Evolutionary conservation across 306 rosid species (phyloP).

Genomic region (Vicia sativa): DNA sequence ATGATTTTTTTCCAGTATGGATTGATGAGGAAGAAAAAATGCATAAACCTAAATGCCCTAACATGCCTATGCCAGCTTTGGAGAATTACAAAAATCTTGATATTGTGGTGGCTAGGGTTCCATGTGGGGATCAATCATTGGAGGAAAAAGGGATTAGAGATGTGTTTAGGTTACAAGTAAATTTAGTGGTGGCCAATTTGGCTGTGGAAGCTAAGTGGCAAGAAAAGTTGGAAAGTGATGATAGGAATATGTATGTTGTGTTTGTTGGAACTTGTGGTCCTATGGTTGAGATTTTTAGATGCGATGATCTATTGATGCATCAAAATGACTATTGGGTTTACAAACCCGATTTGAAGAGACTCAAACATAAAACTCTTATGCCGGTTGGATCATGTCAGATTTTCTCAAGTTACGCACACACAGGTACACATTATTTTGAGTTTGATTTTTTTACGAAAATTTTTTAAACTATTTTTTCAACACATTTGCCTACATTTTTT

Average conservation of each 20-base stretch:
- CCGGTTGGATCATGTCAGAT: slow-evolving; percentile 80
- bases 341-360: slow-evolving; percentile 58
- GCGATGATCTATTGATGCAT: slow-evolving; percentile 65
- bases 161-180: slow-evolving; percentile 65
- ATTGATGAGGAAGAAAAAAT: too few species aligned
- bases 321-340: slow-evolving; percentile 56
- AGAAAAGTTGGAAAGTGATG: slow-evolving; percentile 17
- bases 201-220: slow-evolving; percentile 58
- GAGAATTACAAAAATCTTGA: too few species aligned
- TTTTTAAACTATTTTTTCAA: too few species aligned
- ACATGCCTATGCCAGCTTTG: too few species aligned
- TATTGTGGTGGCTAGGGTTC: too few species aligned
- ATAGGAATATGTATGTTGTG: slow-evolving; percentile 58
- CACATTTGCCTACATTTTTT: too few species aligned
- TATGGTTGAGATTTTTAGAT: slow-evolving; percentile 82
- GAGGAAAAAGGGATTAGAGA: slow-evolving; percentile 52
- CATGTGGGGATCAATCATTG: too few species aligned
- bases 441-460: too few species aligned
- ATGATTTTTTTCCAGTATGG: too few species aligned
- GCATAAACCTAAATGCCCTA: too few species aligned
- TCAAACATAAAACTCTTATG: slow-evolving; percentile 70
- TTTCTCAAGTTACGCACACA: slow-evolving; percentile 55
- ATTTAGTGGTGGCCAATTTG: slow-evolving; percentile 77
- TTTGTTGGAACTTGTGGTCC: slow-evolving; percentile 77
- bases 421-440: slow-evolving; percentile 49